Conservation (phyloP, 2,329 filamentous ascomycete genomes). For the Verticillium dahliae region DNA sequence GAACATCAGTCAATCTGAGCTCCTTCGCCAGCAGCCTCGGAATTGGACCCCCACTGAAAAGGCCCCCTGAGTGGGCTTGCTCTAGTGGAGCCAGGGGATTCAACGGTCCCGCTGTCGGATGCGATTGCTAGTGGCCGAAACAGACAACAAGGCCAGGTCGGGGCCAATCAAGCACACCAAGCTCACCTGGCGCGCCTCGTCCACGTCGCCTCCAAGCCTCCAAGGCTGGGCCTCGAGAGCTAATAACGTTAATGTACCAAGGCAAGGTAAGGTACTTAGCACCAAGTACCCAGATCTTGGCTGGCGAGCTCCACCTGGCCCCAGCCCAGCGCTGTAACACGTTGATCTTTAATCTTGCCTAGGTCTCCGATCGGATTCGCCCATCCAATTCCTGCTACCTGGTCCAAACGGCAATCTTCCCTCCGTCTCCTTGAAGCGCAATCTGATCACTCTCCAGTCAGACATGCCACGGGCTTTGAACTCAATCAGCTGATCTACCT, state of each 20-base stretch:
- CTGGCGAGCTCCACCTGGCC: neutral
- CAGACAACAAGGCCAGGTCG: neutral
- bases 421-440: neutral
- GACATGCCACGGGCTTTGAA: neutral
- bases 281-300: neutral
- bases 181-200: neutral
- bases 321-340: neutral
- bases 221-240: too few relatives aligned
- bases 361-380: neutral
- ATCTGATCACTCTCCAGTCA: neutral
- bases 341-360: constrained; percentile 1
- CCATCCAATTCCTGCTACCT: neutral
- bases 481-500: neutral
- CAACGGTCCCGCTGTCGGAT: neutral
- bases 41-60: neutral
- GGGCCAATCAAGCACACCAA: neutral
- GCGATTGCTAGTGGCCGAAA: neutral
- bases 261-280: neutral
- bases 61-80: neutral
- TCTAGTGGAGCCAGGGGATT: neutral
- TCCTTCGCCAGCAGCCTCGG: neutral
- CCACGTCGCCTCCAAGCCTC: neutral
- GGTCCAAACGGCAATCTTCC: neutral
- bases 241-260: neutral
- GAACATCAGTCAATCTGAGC: too few relatives aligned